These are phyloP conservation scores for Conticribra guillardii DNA, from an alignment of 108 stramenopile genomes.

Conservation along the genomic window DNA sequence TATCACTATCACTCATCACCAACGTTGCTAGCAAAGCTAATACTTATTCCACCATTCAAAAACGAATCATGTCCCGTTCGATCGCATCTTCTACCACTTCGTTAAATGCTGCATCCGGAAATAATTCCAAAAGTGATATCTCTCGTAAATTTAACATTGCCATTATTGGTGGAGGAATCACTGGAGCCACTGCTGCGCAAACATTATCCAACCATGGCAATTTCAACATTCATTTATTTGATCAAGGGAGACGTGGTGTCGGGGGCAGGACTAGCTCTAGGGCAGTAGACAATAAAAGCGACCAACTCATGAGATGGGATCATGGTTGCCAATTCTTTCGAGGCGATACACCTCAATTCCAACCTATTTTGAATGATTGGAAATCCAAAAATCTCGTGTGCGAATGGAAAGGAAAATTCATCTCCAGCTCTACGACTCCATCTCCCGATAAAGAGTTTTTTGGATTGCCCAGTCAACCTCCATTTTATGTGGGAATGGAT, in stretches of 20 bases:
- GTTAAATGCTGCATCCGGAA: too few species aligned
- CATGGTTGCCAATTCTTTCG: constrained; percentile 79
- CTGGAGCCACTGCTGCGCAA: constrained; percentile 40
- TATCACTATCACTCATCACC: too few species aligned
- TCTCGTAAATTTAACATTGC: constrained; percentile 17
- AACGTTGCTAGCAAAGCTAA: too few species aligned
- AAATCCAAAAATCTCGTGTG: constrained; percentile 28
- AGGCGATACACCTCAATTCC: constrained; percentile 54
- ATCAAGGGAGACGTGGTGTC: constrained; percentile 70
- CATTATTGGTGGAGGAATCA: constrained; percentile 57
- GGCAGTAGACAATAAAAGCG: not conserved
- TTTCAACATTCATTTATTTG: constrained; percentile 53
- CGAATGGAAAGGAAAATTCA: constrained; percentile 63
- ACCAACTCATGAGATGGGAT: constrained; percentile 46
- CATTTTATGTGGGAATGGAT: constrained; percentile 49
- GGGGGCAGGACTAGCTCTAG: constrained; percentile 64
- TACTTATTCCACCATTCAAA: too few species aligned
- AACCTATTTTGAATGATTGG: constrained; percentile 44
- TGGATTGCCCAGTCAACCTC: constrained; percentile 54
- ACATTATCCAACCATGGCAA: constrained; percentile 13
- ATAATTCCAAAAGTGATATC: too few species aligned
- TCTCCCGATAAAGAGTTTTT: constrained; percentile 53
- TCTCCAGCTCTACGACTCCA: constrained; percentile 2
- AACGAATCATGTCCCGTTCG: too few species aligned
- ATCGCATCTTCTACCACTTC: too few species aligned